Percentiles rank a stretch among this genome's conserved stretches.
phyloP scores from a whole-genome alignment of 768 basidiomycete genomes.

The Mrakia frigida region DNA sequence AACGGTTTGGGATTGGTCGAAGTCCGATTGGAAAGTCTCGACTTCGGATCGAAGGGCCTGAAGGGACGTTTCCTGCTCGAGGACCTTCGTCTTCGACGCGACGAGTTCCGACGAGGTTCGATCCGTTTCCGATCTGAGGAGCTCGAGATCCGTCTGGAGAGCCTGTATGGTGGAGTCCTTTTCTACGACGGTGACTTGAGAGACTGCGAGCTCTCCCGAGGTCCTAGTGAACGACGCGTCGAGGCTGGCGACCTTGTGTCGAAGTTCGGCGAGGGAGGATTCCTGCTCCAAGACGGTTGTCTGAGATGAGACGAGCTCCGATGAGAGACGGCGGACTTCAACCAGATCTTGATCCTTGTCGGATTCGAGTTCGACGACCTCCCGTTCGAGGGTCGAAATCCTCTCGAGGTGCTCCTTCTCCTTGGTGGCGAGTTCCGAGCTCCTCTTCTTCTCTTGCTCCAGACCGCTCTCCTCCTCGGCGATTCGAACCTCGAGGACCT shows the following conservation, averaged over 20 bases:
- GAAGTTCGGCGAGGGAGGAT: too few species aligned
- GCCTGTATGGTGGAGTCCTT: not conserved
- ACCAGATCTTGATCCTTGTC: not conserved
- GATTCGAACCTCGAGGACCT: not conserved
- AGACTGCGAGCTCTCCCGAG: not conserved
- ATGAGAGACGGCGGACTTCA: not conserved
- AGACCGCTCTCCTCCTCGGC: not conserved
- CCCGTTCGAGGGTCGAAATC: not conserved
- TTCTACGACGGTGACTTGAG: not conserved
- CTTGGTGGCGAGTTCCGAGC: not conserved
- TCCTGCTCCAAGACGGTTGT: not conserved
- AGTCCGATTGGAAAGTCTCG: not conserved
- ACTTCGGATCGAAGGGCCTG: not conserved
- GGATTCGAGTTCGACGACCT: not conserved
- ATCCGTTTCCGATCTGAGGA: not conserved
- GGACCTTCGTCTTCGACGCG: not conserved
- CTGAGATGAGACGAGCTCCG: not conserved
- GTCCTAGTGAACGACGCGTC: not conserved
- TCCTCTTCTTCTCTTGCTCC: not conserved
- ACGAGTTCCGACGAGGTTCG: constrained; percentile 1
- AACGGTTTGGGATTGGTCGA: not conserved
- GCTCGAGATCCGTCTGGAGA: not conserved
- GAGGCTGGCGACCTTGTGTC: not conserved
- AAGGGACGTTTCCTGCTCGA: not conserved
- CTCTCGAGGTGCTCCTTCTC: not conserved